Evolutionary conservation across 2,329 filamentous ascomycete species (phyloP).

Genomic region (Sclerotinia nivalis): DNA sequence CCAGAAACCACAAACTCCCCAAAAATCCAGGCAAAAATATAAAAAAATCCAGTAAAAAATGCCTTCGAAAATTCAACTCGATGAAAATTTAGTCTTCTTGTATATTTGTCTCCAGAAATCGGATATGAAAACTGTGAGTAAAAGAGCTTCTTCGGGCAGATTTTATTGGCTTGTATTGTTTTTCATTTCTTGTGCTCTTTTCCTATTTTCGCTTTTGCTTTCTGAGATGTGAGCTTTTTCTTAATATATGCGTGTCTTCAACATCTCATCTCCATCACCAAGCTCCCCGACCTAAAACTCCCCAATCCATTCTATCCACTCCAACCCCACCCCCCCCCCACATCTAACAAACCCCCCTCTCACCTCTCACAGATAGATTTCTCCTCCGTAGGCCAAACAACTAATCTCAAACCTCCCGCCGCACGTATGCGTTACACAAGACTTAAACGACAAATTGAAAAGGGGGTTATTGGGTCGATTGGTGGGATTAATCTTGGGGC

Average conservation of each 20-base stretch:
- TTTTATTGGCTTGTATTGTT: background rate
- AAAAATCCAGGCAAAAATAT: background rate
- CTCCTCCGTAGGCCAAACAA: constrained; percentile 41
- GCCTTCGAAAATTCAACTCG: constrained; percentile 44
- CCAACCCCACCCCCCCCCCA: background rate
- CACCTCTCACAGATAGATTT: constrained; percentile 44
- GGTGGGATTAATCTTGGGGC: constrained; percentile 29
- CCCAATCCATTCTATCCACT: background rate
- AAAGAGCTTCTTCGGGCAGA: too few species aligned
- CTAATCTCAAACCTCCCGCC: constrained; percentile 43
- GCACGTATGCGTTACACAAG: constrained; percentile 46
- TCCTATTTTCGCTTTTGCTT: background rate
- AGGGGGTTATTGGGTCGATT: constrained; percentile 36
- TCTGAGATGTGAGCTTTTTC: too few species aligned
- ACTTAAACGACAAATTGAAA: constrained; percentile 40
- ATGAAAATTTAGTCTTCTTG: constrained; percentile 46
- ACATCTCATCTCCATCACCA: too few species aligned
- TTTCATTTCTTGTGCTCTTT: background rate
- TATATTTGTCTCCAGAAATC: constrained; percentile 46
- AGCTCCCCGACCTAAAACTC: background rate
- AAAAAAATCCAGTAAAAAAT: constrained; percentile 30
- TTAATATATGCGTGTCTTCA: too few species aligned
- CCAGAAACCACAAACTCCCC: background rate
- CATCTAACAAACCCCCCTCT: constrained; percentile 8
- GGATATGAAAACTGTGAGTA: constrained; percentile 43